Percentiles rank a stretch among this genome's conserved stretches.
These are phyloP conservation scores for Glycine tomentella DNA, from an alignment of 306 rosid species.

Conservation along the genomic window DNA sequence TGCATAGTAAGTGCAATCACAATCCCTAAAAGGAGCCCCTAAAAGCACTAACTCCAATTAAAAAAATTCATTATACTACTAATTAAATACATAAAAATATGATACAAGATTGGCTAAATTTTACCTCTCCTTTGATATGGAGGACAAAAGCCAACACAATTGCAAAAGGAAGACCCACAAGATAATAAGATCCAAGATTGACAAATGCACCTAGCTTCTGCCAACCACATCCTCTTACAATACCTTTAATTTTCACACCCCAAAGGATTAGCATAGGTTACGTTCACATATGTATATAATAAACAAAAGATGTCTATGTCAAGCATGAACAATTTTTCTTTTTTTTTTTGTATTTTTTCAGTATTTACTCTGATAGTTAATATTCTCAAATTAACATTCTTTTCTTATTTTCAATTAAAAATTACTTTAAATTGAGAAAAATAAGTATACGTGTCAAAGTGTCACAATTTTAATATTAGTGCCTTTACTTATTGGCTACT, in stretches of 20 bases:
- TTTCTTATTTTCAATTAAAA: neutral
- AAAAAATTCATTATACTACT: too few species aligned
- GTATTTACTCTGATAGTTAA: neutral
- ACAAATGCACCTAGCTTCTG: slow-evolving; percentile 52
- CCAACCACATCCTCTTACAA: slow-evolving; percentile 58
- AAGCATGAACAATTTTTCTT: neutral
- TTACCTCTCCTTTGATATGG: neutral
- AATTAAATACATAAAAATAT: neutral
- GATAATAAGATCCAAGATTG: too few species aligned
- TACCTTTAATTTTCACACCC: slow-evolving; percentile 36
- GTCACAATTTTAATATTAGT: neutral
- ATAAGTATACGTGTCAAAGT: neutral
- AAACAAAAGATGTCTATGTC: neutral
- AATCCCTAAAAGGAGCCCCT: slow-evolving; percentile 50
- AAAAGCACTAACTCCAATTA: too few species aligned
- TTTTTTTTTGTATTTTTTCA: neutral
- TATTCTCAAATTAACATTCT: neutral
- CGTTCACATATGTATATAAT: neutral
- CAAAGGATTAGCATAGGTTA: neutral
- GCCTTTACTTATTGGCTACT: too few species aligned
- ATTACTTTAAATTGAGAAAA: neutral
- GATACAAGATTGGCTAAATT: neutral
- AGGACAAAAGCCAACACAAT: neutral
- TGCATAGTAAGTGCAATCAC: slow-evolving; percentile 25
- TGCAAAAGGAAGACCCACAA: slow-evolving; percentile 21